phyloP scores from a whole-genome alignment of 1,139 yeast species.

The Lodderomyces margitis region DNA sequence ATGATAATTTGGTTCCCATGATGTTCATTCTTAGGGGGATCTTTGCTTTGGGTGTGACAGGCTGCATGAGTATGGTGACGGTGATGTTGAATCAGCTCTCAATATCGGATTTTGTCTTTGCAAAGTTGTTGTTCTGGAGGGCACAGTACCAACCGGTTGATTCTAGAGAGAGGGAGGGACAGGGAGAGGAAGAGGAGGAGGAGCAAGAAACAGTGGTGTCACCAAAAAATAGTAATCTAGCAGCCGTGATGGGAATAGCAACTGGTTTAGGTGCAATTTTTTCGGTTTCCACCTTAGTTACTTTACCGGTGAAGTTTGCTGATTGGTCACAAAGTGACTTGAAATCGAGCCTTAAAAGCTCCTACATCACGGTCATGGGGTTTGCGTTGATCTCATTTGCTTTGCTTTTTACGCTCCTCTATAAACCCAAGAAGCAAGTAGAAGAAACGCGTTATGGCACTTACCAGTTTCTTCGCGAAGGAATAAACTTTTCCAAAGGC shows the following conservation, averaged over 20 bases:
- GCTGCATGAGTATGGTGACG: constrained; percentile 51
- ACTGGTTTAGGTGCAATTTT: constrained; percentile 71
- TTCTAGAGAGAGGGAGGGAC: not conserved
- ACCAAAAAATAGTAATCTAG: constrained; percentile 50
- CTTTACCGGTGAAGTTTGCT: constrained; percentile 45
- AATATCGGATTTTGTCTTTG: constrained; percentile 40
- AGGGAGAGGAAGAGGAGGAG: not conserved
- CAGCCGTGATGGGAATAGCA: constrained; percentile 60
- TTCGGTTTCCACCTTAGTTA: constrained; percentile 48
- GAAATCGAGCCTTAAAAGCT: constrained; percentile 39
- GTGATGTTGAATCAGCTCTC: constrained; percentile 55
- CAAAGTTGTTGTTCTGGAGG: constrained; percentile 25
- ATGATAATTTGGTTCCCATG: constrained; percentile 37
- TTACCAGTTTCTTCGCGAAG: constrained; percentile 41
- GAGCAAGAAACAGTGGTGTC: not conserved
- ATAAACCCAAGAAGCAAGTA: constrained; percentile 17
- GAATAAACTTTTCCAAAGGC: constrained; percentile 35
- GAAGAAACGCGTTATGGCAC: constrained; percentile 21
- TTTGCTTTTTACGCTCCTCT: constrained; percentile 44
- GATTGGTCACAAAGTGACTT: constrained; percentile 25
- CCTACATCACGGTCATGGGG: constrained; percentile 51
- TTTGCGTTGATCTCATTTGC: constrained; percentile 39
- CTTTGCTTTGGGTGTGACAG: constrained; percentile 59
- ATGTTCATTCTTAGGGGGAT: constrained; percentile 50
- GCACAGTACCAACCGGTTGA: constrained; percentile 2